phyloP scores from a whole-genome alignment of 2,329 filamentous ascomycete genomes.

The Claviceps cyperi region DNA sequence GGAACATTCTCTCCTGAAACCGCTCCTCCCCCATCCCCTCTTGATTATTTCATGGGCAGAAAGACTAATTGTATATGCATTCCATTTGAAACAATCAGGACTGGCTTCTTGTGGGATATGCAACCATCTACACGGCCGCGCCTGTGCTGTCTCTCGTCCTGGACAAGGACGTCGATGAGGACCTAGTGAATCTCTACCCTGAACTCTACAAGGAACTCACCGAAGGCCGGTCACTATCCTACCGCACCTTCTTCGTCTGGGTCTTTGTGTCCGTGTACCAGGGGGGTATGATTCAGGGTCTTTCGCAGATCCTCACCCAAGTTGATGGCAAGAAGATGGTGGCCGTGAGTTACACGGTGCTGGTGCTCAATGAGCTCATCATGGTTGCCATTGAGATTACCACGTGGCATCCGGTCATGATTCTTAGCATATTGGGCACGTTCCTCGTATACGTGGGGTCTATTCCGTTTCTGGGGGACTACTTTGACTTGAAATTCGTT shows the following conservation, averaged over 20 bases:
- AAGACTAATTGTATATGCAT: slow-evolving; percentile 14
- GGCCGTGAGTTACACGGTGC: slow-evolving; percentile 76
- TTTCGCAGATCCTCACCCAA: slow-evolving; percentile 75
- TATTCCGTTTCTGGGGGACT: slow-evolving; percentile 74
- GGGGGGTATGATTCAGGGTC: slow-evolving; percentile 87
- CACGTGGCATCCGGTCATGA: slow-evolving; percentile 93
- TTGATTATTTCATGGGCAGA: background rate
- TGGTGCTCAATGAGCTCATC: slow-evolving; percentile 85
- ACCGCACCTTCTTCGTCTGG: slow-evolving; percentile 95
- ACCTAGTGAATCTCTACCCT: slow-evolving; percentile 84
- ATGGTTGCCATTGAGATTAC: slow-evolving; percentile 97
- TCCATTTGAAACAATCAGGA: slow-evolving; percentile 37
- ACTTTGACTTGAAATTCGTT: slow-evolving; percentile 75
- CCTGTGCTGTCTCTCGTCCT: slow-evolving; percentile 89
- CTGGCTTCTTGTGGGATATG: slow-evolving; percentile 94
- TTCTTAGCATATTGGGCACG: slow-evolving; percentile 69
- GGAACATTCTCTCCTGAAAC: no score
- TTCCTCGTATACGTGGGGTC: slow-evolving; percentile 66
- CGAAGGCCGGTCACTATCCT: slow-evolving; percentile 69
- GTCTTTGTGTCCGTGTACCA: slow-evolving; percentile 91
- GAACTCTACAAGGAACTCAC: slow-evolving; percentile 98
- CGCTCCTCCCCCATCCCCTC: background rate
- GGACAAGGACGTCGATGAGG: slow-evolving; percentile 89
- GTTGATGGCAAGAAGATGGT: slow-evolving; percentile 66
- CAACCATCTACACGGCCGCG: slow-evolving; percentile 85